A percentile compares a stretch with the other conserved stretches of the same genome.
Evolutionary conservation across 768 basidiomycete species (phyloP).

Genomic region (Tylopilus sp.): DNA sequence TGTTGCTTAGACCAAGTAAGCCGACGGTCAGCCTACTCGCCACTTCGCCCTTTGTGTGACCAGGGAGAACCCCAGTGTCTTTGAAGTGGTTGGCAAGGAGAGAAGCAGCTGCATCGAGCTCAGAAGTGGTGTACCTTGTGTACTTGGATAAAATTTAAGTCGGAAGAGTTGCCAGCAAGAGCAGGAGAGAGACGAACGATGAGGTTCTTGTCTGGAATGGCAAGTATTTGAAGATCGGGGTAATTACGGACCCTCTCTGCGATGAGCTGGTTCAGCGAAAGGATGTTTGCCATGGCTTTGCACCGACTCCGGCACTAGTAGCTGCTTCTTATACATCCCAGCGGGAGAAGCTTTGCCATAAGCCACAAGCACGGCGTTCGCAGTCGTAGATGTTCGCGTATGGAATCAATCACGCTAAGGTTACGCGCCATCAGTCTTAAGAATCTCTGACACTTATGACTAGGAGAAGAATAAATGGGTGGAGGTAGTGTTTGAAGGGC

Average conservation of each 20-base stretch:
- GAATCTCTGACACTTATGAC: no score
- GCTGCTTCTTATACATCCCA: no score
- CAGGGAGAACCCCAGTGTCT: conserved; percentile 15
- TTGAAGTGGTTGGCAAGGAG: conserved; percentile 24
- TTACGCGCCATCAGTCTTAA: no score
- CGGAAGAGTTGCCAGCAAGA: background rate
- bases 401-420: no score
- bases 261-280: conserved; percentile 29
- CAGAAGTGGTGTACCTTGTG: conserved; percentile 22
- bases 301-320: no score
- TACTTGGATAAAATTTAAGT: conserved; percentile 13
- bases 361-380: no score
- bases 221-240: conserved; percentile 22
- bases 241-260: conserved; percentile 14
- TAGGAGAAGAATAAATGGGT: no score
- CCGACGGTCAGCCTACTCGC: conserved; percentile 25
- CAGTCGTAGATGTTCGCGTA: no score
- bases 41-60: conserved; percentile 24
- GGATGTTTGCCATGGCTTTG: conserved; percentile 20
- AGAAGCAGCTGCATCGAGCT: conserved; percentile 26
- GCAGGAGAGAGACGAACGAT: conserved; percentile 6
- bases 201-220: conserved; percentile 25
- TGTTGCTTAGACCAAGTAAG: conserved; percentile 25
- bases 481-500: no score
- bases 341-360: no score